Base-by-base conservation (phyloP, 768 basidiomycete genomes). In the Leccinum boreale region DNA sequence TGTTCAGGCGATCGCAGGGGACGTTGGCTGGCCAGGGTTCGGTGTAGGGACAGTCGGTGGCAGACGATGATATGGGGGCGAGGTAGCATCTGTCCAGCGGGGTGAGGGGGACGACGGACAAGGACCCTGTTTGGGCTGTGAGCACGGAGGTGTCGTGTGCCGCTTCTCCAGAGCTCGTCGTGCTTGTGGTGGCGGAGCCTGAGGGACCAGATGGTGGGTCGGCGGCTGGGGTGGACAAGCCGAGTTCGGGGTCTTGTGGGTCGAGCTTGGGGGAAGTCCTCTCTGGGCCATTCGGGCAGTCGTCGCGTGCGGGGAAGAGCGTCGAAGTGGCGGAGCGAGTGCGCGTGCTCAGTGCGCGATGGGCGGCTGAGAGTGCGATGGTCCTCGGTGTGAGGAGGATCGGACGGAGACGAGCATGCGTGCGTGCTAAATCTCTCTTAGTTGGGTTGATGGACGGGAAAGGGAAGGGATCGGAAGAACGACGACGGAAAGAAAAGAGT, bases 201-300 rank as follows among this genome's bases (percentile, higher is more conserved):
- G 47, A 14, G 29, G 58, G 44, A 12, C 50, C 55, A 14, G 49
- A 21, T 21, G 42, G 29, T 39, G 28, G 23, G 23, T 12, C 5
- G 21, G 61, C 26, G 12, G 36, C n/a, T 36, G 52, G 15, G 49
- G 29, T 14, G 44, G 59, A 54, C 15, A 67, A 24, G 48, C 59
- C 68, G 35, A 63, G 63, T 11, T 69, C 67, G 11, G 52, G 9
- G 47, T 61, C 63, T 48, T 45, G 44, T 1, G 33, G n/a, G 35
- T 52, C 60, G 56, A 58, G 60, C 61, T 60, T 65, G 14, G 67
- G 62, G 19, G 65, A 62, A 5, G 65, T 65, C 45, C 65, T 46
- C 55, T 54, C 60, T 1, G 57, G 58, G 35, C 15, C 19, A 29
- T 17, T 44, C 15, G 35, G 50, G 19, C 46, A 23, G 17, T 64